Base-by-base conservation (phyloP, 495 filamentous ascomycete species). In the Pyrenula aspistea region DNA sequence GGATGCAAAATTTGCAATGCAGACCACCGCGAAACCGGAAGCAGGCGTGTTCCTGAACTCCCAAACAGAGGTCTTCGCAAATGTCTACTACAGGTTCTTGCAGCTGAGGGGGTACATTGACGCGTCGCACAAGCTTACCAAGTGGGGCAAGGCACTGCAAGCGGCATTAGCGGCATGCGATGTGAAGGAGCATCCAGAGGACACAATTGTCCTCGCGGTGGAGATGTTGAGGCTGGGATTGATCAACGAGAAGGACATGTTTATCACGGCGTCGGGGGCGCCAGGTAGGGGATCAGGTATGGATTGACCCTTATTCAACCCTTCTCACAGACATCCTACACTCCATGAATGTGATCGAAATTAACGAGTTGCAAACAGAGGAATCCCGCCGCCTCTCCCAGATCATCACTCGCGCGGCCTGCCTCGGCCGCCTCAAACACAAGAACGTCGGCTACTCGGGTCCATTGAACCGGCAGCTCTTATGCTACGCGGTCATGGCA, bases 381-480 rank as follows among this genome's bases (percentile, higher is more conserved):
- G 31, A 42, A 42, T 42, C 31, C 31, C 4, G 31, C 4, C 31
- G 31, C 8, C 31, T 42, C 4, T 42, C 31, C 31, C 4, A 42
- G 8, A 42, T 52, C 19, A 52, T 52, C 58, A 89, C 88, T 56
- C 85, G 91, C 48, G 85, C 93, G 56, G 86, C 91, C 12, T 89
- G 84, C 53, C 75, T 97, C 60, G 82, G 85, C 51, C 87, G 86
- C 61, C 73, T 99, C 22, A 81, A 83, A 25, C 93, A 99, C 65
- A 79, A 88, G 60, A 72, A 77, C 3, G 91, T 91, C 62, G 91
- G 94, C 22, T 99, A 95, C 69, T 96, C 93, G 22, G 93, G 93
- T 0, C 93, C 93, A 0, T 76, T 99, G 1, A 96, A 88, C 74
- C 84, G 91, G 64, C 88, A 93, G 62, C 76, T 97, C 49, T 77